A percentile compares a stretch with the other conserved stretches of the same genome.
phyloP scores from a whole-genome alignment of 2,329 filamentous ascomycete species.

The Cyclaneusma minus region DNA sequence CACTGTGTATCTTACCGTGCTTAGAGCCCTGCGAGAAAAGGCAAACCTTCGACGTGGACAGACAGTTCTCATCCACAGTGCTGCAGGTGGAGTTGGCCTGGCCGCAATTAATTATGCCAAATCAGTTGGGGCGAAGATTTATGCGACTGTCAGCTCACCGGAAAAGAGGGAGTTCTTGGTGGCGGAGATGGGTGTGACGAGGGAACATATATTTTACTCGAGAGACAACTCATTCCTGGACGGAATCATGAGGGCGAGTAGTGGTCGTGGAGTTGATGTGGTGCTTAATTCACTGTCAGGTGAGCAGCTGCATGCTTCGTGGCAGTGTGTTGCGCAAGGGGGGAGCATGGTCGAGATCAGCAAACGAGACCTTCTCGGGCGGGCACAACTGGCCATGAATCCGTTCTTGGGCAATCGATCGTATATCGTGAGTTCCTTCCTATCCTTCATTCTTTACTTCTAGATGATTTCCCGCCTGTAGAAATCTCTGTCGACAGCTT shows the following conservation, averaged over 20 bases:
- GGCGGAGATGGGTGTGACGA: slow-evolving; percentile 21
- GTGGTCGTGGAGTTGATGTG: slow-evolving; percentile 18
- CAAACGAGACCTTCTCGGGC: slow-evolving; percentile 13
- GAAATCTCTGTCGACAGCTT: too few species aligned
- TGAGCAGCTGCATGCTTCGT: slow-evolving; percentile 12
- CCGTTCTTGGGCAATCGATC: slow-evolving; percentile 12
- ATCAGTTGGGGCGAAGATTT: slow-evolving; percentile 15
- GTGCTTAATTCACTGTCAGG: slow-evolving; percentile 17
- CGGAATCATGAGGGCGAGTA: slow-evolving; percentile 12
- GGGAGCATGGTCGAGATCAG: slow-evolving; percentile 21
- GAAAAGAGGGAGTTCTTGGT: too few species aligned
- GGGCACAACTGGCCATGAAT: slow-evolving; percentile 12
- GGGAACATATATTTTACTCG: slow-evolving; percentile 22
- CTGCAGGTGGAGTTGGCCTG: slow-evolving; percentile 16
- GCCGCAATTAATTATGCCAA: slow-evolving; percentile 17
- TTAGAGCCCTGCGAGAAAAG: slow-evolving; percentile 6
- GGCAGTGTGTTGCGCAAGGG: slow-evolving; percentile 12
- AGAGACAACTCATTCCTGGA: slow-evolving; percentile 18
- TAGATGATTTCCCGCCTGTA: too few species aligned
- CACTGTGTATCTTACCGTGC: slow-evolving; percentile 2
- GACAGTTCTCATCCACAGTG: slow-evolving; percentile 17
- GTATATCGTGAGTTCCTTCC: slow-evolving; percentile 17
- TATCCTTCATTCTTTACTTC: too few species aligned
- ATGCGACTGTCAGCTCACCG: too few species aligned
- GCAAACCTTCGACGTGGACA: slow-evolving; percentile 10